These are phyloP conservation scores for Phialocephala subalpina DNA, from an alignment of 2,329 filamentous ascomycete genomes.

Conservation along the genomic window DNA sequence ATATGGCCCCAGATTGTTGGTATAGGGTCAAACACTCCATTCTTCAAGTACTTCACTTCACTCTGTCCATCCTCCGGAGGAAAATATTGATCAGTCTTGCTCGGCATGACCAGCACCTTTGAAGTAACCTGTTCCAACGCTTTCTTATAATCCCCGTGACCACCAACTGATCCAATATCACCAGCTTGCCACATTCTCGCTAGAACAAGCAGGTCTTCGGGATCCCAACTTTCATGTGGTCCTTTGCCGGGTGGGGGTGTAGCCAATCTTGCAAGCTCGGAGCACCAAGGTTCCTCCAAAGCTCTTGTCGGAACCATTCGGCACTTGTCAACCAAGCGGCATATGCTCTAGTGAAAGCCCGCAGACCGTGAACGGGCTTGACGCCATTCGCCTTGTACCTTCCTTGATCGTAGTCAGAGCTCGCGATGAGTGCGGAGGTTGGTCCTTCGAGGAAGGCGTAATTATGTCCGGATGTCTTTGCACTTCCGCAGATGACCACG, in stretches of 20 bases:
- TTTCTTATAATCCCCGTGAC: constrained; percentile 51
- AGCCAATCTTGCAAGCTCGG: constrained; percentile 48
- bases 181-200: constrained; percentile 56
- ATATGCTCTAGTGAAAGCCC: constrained; percentile 55
- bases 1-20: constrained; percentile 49
- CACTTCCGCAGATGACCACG: constrained; percentile 54
- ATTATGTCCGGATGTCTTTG: constrained; percentile 55
- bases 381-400: constrained; percentile 41
- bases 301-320: constrained; percentile 53
- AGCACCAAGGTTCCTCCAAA: constrained; percentile 49
- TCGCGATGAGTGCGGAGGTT: constrained; percentile 50
- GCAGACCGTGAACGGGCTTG: constrained; percentile 47
- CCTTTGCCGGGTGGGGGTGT: constrained; percentile 40
- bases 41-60: constrained; percentile 42
- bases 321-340: constrained; percentile 56
- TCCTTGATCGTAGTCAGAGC: constrained; percentile 50
- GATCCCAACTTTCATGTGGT: constrained; percentile 50
- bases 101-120: constrained; percentile 67
- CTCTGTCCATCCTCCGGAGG: constrained; percentile 49
- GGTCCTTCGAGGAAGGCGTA: constrained; percentile 57
- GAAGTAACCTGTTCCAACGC: constrained; percentile 67
- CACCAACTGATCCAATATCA: constrained; percentile 43
- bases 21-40: constrained; percentile 44
- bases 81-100: constrained; percentile 73
- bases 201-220: constrained; percentile 52